Evolutionary conservation across 371 early-diverging fungal genomes (phyloP).

Genomic region (Lichtheimia corymbifera): DNA sequence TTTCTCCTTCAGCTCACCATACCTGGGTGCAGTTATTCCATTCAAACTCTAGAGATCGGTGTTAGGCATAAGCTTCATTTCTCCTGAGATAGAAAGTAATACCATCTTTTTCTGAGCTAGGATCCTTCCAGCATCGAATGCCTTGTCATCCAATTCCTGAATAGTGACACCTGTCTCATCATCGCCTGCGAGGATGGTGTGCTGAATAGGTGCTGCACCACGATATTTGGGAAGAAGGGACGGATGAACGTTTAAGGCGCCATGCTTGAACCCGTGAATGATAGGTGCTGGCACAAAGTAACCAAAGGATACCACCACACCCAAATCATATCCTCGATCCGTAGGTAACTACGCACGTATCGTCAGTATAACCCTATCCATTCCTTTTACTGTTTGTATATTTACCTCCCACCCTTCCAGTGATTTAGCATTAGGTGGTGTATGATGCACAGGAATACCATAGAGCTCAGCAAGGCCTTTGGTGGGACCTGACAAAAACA

Average conservation of each 20-base stretch:
- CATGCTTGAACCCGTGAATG: slow-evolving; percentile 65
- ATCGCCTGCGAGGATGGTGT: slow-evolving; percentile 82
- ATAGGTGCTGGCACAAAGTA: slow-evolving; percentile 81
- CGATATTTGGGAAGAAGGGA: slow-evolving; percentile 88
- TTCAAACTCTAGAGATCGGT: slow-evolving; percentile 3
- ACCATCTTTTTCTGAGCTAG: slow-evolving; percentile 66
- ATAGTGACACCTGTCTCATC: slow-evolving; percentile 83
- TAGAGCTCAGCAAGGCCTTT: slow-evolving; percentile 44
- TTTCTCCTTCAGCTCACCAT: slow-evolving; percentile 21
- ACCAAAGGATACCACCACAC: slow-evolving; percentile 91
- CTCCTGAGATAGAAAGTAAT: not conserved
- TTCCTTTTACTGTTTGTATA: not conserved
- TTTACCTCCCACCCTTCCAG: slow-evolving; percentile 33
- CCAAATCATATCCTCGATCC: slow-evolving; percentile 67
- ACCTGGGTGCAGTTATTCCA: slow-evolving; percentile 19
- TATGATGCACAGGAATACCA: slow-evolving; percentile 26
- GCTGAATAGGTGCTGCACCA: slow-evolving; percentile 92
- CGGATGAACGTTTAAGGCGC: slow-evolving; percentile 89
- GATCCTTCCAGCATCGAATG: slow-evolving; percentile 88
- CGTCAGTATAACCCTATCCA: not conserved
- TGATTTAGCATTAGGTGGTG: slow-evolving; percentile 26
- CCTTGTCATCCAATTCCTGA: slow-evolving; percentile 75
- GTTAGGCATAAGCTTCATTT: not conserved
- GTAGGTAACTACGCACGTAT: slow-evolving; percentile 24
- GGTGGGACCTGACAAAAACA: slow-evolving; percentile 27